Conservation (phyloP, 306 rosid species). For the Castanea sativa region DNA sequence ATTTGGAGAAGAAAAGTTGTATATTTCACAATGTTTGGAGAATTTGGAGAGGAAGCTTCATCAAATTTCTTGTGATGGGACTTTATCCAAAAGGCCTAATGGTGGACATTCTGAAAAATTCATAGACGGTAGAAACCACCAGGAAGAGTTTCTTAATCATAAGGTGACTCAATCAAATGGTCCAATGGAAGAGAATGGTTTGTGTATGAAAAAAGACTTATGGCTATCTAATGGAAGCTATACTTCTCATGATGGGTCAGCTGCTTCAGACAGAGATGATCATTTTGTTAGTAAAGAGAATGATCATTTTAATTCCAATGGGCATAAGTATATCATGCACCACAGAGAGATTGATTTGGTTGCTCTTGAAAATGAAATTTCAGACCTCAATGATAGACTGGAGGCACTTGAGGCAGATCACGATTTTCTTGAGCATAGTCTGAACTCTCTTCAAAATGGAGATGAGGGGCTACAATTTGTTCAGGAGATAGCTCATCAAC, state of each 20-base stretch:
- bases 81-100: slow-evolving; percentile 20
- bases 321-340: slow-evolving; percentile 16
- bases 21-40: slow-evolving; percentile 56
- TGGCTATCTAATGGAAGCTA: slow-evolving; percentile 30
- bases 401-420: slow-evolving; percentile 75
- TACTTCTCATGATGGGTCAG: slow-evolving; percentile 27
- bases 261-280: slow-evolving; percentile 26
- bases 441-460: slow-evolving; percentile 57
- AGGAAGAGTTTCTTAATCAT: slow-evolving; percentile 29
- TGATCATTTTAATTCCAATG: slow-evolving; percentile 10
- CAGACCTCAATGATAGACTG: slow-evolving; percentile 70
- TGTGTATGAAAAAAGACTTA: slow-evolving; percentile 19
- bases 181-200: slow-evolving; percentile 31
- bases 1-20: slow-evolving; percentile 67
- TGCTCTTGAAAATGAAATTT: slow-evolving; percentile 62
- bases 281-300: slow-evolving; percentile 32
- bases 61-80: slow-evolving; percentile 24
- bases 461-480: slow-evolving; percentile 57
- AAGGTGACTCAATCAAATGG: slow-evolving; percentile 37
- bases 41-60: slow-evolving; percentile 59
- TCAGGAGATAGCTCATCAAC: slow-evolving; percentile 58
- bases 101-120: slow-evolving; percentile 30
- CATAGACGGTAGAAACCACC: slow-evolving; percentile 24
- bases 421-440: slow-evolving; percentile 63
- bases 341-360: slow-evolving; percentile 35